These are phyloP conservation scores for Saururus chinensis DNA, from an alignment of 164 flowering plant species.

Conservation along the genomic window DNA sequence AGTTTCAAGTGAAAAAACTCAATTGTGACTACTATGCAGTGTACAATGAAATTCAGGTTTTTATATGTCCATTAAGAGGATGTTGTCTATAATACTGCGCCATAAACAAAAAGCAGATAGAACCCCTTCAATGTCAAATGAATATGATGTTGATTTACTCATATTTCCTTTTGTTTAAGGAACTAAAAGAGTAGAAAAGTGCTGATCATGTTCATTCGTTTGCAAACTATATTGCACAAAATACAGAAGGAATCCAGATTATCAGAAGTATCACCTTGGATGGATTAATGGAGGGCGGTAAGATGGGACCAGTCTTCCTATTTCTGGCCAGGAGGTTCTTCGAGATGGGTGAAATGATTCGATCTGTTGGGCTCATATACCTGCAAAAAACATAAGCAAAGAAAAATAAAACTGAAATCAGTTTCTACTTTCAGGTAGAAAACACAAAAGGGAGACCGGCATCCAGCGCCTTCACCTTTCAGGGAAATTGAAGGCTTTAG, in stretches of 20 bases:
- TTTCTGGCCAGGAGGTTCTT: constrained; percentile 60
- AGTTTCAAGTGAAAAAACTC: too few species aligned
- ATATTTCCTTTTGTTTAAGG: too few species aligned
- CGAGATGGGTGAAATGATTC: constrained; percentile 63
- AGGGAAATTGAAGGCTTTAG: constrained; percentile 46
- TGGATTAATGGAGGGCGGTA: constrained; percentile 35
- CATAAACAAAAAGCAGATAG: too few species aligned
- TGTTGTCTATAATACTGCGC: too few species aligned
- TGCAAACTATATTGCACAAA: background rate
- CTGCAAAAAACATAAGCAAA: constrained; percentile 14
- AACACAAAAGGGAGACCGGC: too few species aligned
- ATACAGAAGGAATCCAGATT: too few species aligned
- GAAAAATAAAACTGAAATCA: background rate
- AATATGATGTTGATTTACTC: too few species aligned
- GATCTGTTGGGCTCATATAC: constrained; percentile 78
- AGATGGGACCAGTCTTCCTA: constrained; percentile 23
- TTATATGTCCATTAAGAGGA: too few species aligned
- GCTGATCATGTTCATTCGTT: background rate
- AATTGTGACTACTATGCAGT: too few species aligned
- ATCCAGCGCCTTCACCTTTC: constrained; percentile 31
- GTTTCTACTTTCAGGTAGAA: background rate
- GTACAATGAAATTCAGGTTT: too few species aligned
- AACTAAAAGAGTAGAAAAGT: too few species aligned
- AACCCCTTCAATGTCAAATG: too few species aligned
- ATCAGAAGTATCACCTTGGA: constrained; percentile 18